Evolutionary conservation across 2,329 filamentous ascomycete species (phyloP).

Genomic region (Colletotrichum caudatum): DNA sequence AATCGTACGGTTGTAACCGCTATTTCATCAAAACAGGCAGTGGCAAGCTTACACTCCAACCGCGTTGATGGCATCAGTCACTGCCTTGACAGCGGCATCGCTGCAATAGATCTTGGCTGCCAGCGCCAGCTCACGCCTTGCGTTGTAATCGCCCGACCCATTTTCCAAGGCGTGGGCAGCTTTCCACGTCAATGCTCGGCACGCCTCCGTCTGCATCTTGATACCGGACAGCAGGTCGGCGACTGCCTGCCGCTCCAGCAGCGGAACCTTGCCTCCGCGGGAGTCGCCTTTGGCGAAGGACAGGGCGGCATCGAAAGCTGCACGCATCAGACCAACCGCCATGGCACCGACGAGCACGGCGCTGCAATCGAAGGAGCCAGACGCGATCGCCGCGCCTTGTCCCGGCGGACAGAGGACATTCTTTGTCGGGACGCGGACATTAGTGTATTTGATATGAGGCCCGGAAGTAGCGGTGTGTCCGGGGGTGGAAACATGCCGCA

Average conservation of each 20-base stretch:
- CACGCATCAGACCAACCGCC: slow-evolving; percentile 65
- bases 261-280: slow-evolving; percentile 57
- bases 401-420: slow-evolving; percentile 61
- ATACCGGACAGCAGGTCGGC: slow-evolving; percentile 64
- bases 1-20: neutral
- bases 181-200: slow-evolving; percentile 64
- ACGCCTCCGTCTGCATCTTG: slow-evolving; percentile 64
- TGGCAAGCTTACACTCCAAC: slow-evolving; percentile 60
- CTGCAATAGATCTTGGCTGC: slow-evolving; percentile 65
- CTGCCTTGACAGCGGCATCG: slow-evolving; percentile 61
- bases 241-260: slow-evolving; percentile 63
- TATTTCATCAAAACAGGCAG: too few relatives aligned
- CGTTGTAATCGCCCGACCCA: slow-evolving; percentile 54
- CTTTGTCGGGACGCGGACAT: slow-evolving; percentile 59
- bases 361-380: slow-evolving; percentile 55
- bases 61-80: slow-evolving; percentile 62
- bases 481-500: slow-evolving; percentile 58
- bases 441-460: slow-evolving; percentile 61
- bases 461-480: slow-evolving; percentile 63
- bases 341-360: slow-evolving; percentile 67
- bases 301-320: slow-evolving; percentile 64
- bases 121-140: slow-evolving; percentile 59
- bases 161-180: slow-evolving; percentile 59
- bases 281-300: slow-evolving; percentile 61
- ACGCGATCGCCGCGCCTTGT: slow-evolving; percentile 52